These are phyloP conservation scores for Sclerotinia minor DNA, from an alignment of 2,329 filamentous ascomycete species.

Conservation along the genomic window DNA sequence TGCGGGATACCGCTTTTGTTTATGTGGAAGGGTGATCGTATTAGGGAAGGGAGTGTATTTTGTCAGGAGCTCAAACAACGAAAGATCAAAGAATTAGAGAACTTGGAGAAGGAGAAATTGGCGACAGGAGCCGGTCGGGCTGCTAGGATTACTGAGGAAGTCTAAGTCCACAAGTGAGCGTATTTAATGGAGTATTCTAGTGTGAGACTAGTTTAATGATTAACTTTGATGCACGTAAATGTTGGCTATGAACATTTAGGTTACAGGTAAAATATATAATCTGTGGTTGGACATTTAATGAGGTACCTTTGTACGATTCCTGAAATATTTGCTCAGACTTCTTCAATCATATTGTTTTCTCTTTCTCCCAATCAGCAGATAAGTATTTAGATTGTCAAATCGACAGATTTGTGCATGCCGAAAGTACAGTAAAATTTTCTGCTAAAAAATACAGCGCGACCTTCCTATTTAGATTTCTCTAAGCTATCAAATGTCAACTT, in stretches of 20 bases:
- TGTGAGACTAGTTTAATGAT: background rate
- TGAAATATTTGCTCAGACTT: background rate
- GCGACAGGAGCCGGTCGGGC: constrained; percentile 12
- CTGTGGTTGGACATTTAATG: background rate
- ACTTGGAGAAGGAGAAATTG: constrained; percentile 32
- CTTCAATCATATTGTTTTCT: background rate
- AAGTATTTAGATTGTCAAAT: background rate
- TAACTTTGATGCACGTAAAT: background rate
- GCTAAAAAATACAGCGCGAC: background rate
- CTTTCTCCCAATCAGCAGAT: background rate
- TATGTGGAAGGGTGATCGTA: constrained; percentile 49
- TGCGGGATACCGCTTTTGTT: constrained; percentile 54
- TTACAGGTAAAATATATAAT: background rate
- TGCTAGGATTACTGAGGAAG: constrained; percentile 14
- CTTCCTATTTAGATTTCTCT: background rate
- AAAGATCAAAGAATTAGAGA: constrained; percentile 37
- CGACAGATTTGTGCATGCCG: background rate
- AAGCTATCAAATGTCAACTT: background rate
- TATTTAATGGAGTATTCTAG: background rate
- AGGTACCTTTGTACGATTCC: background rate
- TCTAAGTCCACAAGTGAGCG: background rate
- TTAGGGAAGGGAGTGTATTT: constrained; percentile 51
- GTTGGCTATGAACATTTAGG: background rate
- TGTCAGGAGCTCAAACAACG: constrained; percentile 50
- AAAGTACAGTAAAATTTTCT: background rate